phyloP scores from a whole-genome alignment of 495 filamentous ascomycete genomes.

The Neurospora sp. region DNA sequence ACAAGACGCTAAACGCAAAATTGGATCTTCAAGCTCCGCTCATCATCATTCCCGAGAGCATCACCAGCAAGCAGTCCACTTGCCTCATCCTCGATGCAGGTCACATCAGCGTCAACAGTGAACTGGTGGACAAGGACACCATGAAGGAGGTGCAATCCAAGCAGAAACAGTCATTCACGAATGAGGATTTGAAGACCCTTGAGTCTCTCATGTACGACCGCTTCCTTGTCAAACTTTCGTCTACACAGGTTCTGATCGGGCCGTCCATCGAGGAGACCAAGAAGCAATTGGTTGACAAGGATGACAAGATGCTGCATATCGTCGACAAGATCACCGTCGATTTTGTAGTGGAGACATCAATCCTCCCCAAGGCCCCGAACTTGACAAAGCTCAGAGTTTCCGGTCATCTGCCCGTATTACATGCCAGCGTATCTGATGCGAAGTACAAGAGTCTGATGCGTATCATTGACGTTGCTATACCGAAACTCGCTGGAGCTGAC shows the following conservation, averaged over 20 bases:
- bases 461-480: conserved; percentile 88
- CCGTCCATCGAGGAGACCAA: conserved; percentile 88
- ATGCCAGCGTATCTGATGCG: conserved; percentile 80
- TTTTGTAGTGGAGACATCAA: conserved; percentile 83
- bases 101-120: conserved; percentile 86
- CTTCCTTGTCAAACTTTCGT: conserved; percentile 81
- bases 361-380: conserved; percentile 86
- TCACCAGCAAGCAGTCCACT: conserved; percentile 64
- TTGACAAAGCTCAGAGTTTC: conserved; percentile 87
- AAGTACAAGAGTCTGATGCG: conserved; percentile 97
- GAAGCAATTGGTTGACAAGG: conserved; percentile 61
- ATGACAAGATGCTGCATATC: conserved; percentile 69
- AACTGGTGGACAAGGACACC: conserved; percentile 82
- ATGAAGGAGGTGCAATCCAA: conserved; percentile 84
- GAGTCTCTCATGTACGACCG: conserved; percentile 94
- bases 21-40: conserved; percentile 91
- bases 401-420: conserved; percentile 83
- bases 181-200: conserved; percentile 76
- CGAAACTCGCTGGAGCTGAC: conserved; percentile 57
- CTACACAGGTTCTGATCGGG: conserved; percentile 89
- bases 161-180: conserved; percentile 76
- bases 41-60: conserved; percentile 90
- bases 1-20: conserved; percentile 95
- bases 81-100: conserved; percentile 94
- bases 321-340: conserved; percentile 96